Base-by-base conservation (phyloP, 805 yeast species). In the Scheffersomyces lignosus region DNA sequence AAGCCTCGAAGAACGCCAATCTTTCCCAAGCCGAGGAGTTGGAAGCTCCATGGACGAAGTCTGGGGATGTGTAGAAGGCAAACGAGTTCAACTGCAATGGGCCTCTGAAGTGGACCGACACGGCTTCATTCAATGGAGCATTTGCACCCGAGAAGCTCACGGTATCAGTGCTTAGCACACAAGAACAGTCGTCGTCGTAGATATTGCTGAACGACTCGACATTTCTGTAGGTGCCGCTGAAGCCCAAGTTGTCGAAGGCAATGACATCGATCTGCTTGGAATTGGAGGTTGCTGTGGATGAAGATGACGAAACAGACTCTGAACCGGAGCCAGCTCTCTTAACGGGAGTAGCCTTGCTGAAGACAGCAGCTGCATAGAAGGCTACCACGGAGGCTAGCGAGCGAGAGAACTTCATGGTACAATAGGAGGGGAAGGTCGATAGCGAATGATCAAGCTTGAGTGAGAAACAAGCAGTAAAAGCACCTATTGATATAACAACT, bases 101-200 rank as follows among this genome's bases (percentile, higher is more conserved):
- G 30, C 93, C 93, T 64, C 93, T 75, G 58, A 84, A 77, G 56
- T 84, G 93, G 12, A 84, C 87, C 3, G 88, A 80, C 17, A 84
- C 66, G 54, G 80, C 89, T 47, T 75, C 81, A 54, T 82, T 65
- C 27, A 83, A 54, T 5, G 93, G 93, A 18, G 88, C 62, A 51
- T 81, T 77, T 15, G 76, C 39, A 16, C 91, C 91, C 7, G 71
- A 61, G 46, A 80, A 78, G 4, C 51, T 18, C 2, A 68, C 60
- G 40, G 64, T 55, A n/a, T 60, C 56, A 4, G 45, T 40, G 39
- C 70, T 61, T 24, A 66, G 46, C 20, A 58, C 64, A 51, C 84
- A 74, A 7, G 72, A 52, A 60, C 86, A 80, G 3, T 60, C 48
- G 32, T 70, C 73, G 18, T 64, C 48, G 33, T 62, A 58, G 3